phyloP scores from a whole-genome alignment of 1,284 basidiomycete genomes.

The Ustilago sp. region DNA sequence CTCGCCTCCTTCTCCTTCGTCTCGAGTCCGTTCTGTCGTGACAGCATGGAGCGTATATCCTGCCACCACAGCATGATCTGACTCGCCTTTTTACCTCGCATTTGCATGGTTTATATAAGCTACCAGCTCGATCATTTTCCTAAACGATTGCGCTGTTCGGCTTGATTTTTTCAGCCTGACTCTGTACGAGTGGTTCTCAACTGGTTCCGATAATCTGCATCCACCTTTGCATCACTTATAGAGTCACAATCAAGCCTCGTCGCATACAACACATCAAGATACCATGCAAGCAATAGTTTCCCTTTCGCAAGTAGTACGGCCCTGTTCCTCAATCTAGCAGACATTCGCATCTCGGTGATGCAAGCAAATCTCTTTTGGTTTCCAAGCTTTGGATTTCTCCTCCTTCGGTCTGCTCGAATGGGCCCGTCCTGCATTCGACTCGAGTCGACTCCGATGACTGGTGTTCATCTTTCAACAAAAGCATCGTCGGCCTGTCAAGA shows the following conservation, averaged over 20 bases:
- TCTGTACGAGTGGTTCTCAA: constrained; percentile 45
- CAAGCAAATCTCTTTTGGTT: constrained; percentile 11
- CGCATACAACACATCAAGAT: constrained; percentile 40
- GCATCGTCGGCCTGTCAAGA: constrained; percentile 18
- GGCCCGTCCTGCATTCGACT: constrained; percentile 39
- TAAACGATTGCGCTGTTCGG: constrained; percentile 13
- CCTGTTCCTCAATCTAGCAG: constrained; percentile 31
- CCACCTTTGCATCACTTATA: constrained; percentile 49
- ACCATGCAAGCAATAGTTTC: constrained; percentile 47
- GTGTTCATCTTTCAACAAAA: constrained; percentile 10
- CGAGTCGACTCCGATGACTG: constrained; percentile 10
- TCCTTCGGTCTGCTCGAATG: constrained; percentile 32
- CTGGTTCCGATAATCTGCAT: constrained; percentile 48
- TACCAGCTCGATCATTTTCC: constrained; percentile 15
- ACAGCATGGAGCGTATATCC: neutral
- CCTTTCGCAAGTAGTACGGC: constrained; percentile 41
- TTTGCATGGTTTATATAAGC: constrained; percentile 41
- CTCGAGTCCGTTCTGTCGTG: neutral
- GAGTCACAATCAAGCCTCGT: constrained; percentile 31
- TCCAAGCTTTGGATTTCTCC: constrained; percentile 12
- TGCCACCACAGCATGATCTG: neutral
- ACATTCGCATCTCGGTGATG: constrained; percentile 32
- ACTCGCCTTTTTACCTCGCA: constrained; percentile 11
- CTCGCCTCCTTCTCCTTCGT: constrained; percentile 11
- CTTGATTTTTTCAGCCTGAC: constrained; percentile 26